Conservation (phyloP, 2,329 filamentous ascomycete species). For the Claviceps monticola region DNA sequence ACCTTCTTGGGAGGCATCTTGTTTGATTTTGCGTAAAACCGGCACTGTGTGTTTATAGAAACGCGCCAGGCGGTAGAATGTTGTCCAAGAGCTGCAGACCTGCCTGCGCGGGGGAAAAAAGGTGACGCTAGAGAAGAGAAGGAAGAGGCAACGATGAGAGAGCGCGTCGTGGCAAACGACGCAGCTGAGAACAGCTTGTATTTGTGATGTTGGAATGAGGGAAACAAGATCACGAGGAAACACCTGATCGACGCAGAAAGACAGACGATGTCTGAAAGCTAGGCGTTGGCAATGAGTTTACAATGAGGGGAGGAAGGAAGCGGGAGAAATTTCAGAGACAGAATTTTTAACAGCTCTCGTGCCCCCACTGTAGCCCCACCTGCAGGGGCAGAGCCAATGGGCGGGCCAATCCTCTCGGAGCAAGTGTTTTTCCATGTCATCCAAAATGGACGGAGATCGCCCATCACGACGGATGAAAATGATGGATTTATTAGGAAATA, state of each 20-base stretch:
- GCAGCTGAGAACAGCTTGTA: conserved; percentile 29
- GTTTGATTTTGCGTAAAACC: conserved; percentile 47
- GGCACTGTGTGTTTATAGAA: conserved; percentile 34
- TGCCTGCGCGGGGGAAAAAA: conserved; percentile 47
- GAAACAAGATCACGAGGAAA: conserved; percentile 3
- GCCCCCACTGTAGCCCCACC: conserved; percentile 8
- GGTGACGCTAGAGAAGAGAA: conserved; percentile 41
- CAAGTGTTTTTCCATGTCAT: background rate
- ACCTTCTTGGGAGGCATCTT: conserved; percentile 94
- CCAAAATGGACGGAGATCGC: no score
- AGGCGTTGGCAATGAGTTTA: conserved; percentile 1
- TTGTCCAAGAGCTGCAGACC: conserved; percentile 45
- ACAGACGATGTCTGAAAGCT: background rate
- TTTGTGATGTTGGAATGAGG: conserved; percentile 7
- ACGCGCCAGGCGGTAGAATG: conserved; percentile 38
- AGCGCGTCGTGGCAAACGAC: conserved; percentile 30
- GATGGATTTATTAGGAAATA: no score
- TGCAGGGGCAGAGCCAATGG: background rate
- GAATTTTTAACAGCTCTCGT: conserved; percentile 16
- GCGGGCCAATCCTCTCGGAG: conserved; percentile 1
- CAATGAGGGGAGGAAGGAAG: conserved; percentile 7
- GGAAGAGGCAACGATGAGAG: conserved; percentile 20
- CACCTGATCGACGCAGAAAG: conserved; percentile 15
- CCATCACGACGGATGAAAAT: no score
- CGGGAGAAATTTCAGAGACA: conserved; percentile 10